A percentile compares a stretch with the other conserved stretches of the same genome.
Conservation (phyloP, 495 filamentous ascomycete genomes). For the Acidomyces sp. region DNA sequence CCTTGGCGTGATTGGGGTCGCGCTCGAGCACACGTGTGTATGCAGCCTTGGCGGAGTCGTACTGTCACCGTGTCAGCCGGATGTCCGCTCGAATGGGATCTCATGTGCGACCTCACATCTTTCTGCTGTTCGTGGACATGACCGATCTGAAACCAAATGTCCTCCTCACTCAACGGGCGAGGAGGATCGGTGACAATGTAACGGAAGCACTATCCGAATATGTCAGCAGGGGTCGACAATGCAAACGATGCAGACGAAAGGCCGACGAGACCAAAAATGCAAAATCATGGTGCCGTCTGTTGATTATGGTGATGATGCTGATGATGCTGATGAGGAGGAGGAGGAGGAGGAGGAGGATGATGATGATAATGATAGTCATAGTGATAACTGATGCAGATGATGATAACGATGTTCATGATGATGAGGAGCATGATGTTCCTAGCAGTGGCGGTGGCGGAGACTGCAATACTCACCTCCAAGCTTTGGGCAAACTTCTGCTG, state of each 20-base stretch:
- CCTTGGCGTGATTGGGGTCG: constrained; percentile 94
- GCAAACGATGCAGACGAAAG: too few species aligned
- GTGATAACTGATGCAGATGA: too few species aligned
- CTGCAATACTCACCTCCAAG: constrained; percentile 54
- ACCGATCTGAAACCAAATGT: constrained; percentile 99
- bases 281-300: too few species aligned
- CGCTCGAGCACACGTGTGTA: constrained; percentile 89
- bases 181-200: constrained; percentile 94
- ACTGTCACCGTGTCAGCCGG: constrained; percentile 43
- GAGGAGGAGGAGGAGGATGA: too few species aligned
- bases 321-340: too few species aligned
- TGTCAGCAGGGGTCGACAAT: too few species aligned
- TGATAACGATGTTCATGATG: too few species aligned
- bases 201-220: constrained; percentile 97
- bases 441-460: not conserved
- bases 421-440: too few species aligned
- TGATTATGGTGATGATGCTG: too few species aligned
- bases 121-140: constrained; percentile 99
- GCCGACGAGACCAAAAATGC: too few species aligned
- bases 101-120: constrained; percentile 53
- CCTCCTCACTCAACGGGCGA: constrained; percentile 85
- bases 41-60: constrained; percentile 78
- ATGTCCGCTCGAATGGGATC: constrained; percentile 16
- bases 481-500: constrained; percentile 89
- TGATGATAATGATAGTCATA: too few species aligned